Base-by-base conservation (phyloP, 2,329 filamentous ascomycete genomes). In the Colletotrichum incanum region DNA sequence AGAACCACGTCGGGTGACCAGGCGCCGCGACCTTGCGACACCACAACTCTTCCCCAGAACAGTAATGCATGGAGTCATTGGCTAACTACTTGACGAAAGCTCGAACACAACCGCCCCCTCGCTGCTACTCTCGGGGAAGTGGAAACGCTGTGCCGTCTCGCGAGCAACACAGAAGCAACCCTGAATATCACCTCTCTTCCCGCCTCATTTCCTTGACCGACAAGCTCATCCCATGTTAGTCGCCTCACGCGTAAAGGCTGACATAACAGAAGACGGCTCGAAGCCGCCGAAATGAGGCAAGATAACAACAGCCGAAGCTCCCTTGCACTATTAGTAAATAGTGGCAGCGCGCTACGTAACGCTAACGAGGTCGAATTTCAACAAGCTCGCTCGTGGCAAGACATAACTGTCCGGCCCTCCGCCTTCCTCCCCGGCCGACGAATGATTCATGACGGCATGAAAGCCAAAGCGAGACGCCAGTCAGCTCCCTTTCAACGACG, bases 1-100 rank as follows among this genome's bases (percentile, higher is more conserved):
- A 72, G 65, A 69, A 68, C 69, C 50, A 72, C 41, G 69, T 72
- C 69, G 69, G 67, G 65, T 72, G 69, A 72, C 65, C 65, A 52
- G 52, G 59, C 63, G 69, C 52, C 69, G 55, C 65, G 59, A 55
- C 69, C 52, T 69, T 69, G 59, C 65, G 69, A 55, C 65, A 72
- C 52, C 65, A 64, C 65, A 52, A 63, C 45, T 54, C 64, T 45
- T 56, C 43, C 54, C 58, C 58, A 58, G 64, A 62, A 41, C 50
- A 16, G 26, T 18, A 34, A 41, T 56, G 34, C 50, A 52, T 45
- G 34, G 50, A 47, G 45, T 39, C 43, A 64, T 69, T 69, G 65
- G 69, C 45, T 63, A 41, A 47, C 54, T 39, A 49, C 52, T 54
- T 64, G 69, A 68, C 49, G 45, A 69, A 59, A 55, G 45, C 20